Conservation (phyloP, 306 rosid species). For the Medicago lupulina region DNA sequence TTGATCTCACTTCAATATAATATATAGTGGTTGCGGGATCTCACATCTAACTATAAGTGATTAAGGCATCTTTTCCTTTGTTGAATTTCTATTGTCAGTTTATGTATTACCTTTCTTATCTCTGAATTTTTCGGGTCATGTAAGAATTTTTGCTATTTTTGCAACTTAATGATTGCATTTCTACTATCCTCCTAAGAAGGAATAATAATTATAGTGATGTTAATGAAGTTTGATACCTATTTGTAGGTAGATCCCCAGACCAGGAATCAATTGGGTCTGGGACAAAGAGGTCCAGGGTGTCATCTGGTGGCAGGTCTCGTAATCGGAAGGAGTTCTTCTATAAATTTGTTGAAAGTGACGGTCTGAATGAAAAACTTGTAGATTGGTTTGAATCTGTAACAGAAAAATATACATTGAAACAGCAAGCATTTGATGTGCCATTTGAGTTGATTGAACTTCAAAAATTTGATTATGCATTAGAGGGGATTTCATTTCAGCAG, state of each 20-base stretch:
- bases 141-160: neutral
- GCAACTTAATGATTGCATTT: constrained; percentile 26
- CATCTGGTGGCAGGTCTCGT: constrained; percentile 77
- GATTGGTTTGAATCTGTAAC: constrained; percentile 78
- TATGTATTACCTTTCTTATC: constrained; percentile 13
- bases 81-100: constrained; percentile 8
- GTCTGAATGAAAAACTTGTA: constrained; percentile 64
- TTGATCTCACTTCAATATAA: neutral
- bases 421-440: constrained; percentile 79
- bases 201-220: constrained; percentile 8
- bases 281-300: constrained; percentile 81
- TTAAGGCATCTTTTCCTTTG: neutral
- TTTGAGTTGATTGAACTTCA: constrained; percentile 95
- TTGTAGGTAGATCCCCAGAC: constrained; percentile 84
- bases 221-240: constrained; percentile 38
- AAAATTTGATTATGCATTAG: constrained; percentile 96
- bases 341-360: constrained; percentile 73
- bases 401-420: constrained; percentile 51
- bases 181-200: constrained; percentile 11
- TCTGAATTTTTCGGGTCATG: constrained; percentile 11
- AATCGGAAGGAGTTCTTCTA: constrained; percentile 80
- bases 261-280: constrained; percentile 94
- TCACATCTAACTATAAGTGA: neutral
- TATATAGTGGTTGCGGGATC: constrained; percentile 8
- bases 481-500: constrained; percentile 96